Evolutionary conservation across 164 flowering plant species (phyloP).

Genomic region (Tinospora cordifolia): DNA sequence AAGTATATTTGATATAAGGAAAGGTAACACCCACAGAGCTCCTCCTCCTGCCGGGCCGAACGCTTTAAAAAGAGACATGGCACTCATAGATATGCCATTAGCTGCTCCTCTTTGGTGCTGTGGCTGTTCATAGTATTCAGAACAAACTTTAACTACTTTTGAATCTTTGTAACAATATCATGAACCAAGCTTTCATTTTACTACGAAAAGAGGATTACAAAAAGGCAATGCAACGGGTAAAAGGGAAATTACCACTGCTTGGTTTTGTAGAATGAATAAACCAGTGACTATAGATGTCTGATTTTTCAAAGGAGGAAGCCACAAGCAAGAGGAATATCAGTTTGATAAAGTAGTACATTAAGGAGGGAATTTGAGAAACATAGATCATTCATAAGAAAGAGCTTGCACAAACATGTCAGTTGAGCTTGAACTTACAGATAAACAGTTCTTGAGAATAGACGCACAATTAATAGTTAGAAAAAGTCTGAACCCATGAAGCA

Average conservation of each 20-base stretch:
- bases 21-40: conserved; percentile 46
- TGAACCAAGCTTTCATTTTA: not conserved
- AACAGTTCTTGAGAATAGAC: conserved; percentile 46
- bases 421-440: conserved; percentile 39
- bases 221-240: not conserved
- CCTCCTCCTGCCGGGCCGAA: conserved; percentile 81
- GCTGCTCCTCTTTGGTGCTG: conserved; percentile 16
- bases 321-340: not conserved
- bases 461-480: conserved; percentile 38
- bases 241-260: conserved; percentile 43
- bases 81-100: conserved; percentile 43
- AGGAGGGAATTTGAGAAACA: not conserved
- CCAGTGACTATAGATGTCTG: conserved; percentile 51
- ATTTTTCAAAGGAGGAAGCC: not conserved
- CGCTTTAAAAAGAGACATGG: conserved; percentile 65
- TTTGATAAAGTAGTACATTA: not conserved
- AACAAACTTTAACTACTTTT: not conserved
- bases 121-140: conserved; percentile 20
- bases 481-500: conserved; percentile 42
- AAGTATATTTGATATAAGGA: not conserved
- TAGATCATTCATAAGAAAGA: not conserved
- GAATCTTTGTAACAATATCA: not conserved
- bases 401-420: too few species aligned
- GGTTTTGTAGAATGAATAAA: conserved; percentile 47
- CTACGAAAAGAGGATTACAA: not conserved